phyloP scores from a whole-genome alignment of 106 monocot species.

The Xerophyta viscosa region DNA sequence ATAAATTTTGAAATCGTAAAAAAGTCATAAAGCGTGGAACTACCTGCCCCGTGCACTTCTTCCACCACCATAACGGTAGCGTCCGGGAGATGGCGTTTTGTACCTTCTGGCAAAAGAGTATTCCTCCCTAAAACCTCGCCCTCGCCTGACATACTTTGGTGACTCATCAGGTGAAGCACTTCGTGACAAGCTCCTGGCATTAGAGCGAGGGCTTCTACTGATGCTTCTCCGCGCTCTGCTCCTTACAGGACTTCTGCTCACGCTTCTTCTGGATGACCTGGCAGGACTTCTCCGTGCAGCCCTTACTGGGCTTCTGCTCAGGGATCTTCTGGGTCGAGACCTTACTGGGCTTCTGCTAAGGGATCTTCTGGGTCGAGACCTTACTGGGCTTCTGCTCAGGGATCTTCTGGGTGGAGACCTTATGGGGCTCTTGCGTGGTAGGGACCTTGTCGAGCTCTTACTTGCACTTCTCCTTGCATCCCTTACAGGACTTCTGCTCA shows the following conservation, averaged over 20 bases:
- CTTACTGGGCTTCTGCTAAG: conserved; percentile 31
- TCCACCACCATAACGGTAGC: conserved; percentile 60
- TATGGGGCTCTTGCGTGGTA: conserved; percentile 26
- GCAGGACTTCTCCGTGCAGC: conserved; percentile 14
- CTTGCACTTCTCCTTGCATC: conserved; percentile 23
- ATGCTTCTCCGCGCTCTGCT: conserved; percentile 28
- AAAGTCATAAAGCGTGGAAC: no score
- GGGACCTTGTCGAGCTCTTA: conserved; percentile 34
- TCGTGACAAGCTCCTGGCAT: conserved; percentile 54
- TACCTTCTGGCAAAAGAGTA: conserved; percentile 83
- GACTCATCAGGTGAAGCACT: conserved; percentile 82
- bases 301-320: conserved; percentile 25
- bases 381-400: conserved; percentile 29
- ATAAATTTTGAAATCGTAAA: no score
- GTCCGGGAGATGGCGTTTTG: conserved; percentile 76
- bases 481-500: conserved; percentile 27
- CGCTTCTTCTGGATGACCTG: conserved; percentile 23
- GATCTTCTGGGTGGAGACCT: conserved; percentile 18
- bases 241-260: conserved; percentile 24
- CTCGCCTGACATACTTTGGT: conserved; percentile 70
- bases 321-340: conserved; percentile 11
- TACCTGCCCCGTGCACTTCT: conserved; percentile 77
- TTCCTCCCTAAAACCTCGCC: conserved; percentile 78
- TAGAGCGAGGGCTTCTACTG: conserved; percentile 38
- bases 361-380: conserved; percentile 13